Conservation (phyloP, 768 basidiomycete genomes). For the Lactifluus piperatus region DNA sequence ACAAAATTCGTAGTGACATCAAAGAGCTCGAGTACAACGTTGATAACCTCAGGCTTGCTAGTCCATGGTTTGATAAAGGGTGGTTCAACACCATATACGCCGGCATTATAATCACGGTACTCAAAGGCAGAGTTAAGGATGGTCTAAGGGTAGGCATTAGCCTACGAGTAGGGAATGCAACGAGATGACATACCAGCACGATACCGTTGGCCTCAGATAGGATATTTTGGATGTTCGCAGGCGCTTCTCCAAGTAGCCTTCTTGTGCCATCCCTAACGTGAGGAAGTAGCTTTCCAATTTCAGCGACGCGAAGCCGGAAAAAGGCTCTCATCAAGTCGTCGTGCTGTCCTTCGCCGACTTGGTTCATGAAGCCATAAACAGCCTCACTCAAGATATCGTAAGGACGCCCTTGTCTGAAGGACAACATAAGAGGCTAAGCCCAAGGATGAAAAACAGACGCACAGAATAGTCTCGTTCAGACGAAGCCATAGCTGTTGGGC, state of each 20-base stretch:
- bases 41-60: constrained; percentile 56
- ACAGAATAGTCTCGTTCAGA: constrained; percentile 63
- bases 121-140: constrained; percentile 64
- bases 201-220: constrained; percentile 64
- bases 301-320: constrained; percentile 60
- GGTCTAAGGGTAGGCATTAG: constrained; percentile 36
- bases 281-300: constrained; percentile 61
- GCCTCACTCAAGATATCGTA: constrained; percentile 62
- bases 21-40: constrained; percentile 64
- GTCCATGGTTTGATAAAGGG: constrained; percentile 81
- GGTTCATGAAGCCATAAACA: constrained; percentile 59
- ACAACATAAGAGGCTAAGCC: neutral
- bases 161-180: neutral
- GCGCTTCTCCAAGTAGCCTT: constrained; percentile 35
- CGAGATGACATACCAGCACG: constrained; percentile 44
- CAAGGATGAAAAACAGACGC: constrained; percentile 21
- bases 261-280: constrained; percentile 45
- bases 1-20: constrained; percentile 46
- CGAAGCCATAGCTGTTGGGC: constrained; percentile 74
- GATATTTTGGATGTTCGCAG: constrained; percentile 35
- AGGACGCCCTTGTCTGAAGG: constrained; percentile 41
- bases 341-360: constrained; percentile 43
- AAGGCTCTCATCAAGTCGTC: constrained; percentile 80
- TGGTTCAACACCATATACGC: constrained; percentile 68
- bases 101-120: constrained; percentile 62